phyloP scores from a whole-genome alignment of 495 filamentous ascomycete species.

The Hypoxylon subgilvum region DNA sequence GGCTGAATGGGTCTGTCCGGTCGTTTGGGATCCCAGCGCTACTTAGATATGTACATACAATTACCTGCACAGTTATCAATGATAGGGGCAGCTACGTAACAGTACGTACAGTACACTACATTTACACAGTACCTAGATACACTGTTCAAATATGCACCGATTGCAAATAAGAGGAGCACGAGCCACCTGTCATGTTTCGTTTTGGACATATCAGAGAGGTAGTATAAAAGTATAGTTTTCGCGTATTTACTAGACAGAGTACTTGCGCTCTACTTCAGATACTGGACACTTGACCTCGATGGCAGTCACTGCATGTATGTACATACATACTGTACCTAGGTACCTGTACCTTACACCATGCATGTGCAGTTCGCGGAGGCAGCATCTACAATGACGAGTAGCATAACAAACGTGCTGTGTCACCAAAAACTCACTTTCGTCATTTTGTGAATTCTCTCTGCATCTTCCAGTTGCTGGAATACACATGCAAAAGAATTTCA shows the following conservation, averaged over 20 bases:
- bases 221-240: too few relatives aligned
- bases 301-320: background rate
- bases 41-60: background rate
- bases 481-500: slow-evolving; percentile 8
- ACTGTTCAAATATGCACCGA: slow-evolving; percentile 1
- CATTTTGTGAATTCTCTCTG: background rate
- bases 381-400: slow-evolving; percentile 27
- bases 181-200: slow-evolving; percentile 5
- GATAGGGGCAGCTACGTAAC: background rate
- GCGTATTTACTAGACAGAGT: too few relatives aligned
- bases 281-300: too few relatives aligned
- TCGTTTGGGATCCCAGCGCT: slow-evolving; percentile 26
- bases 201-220: too few relatives aligned
- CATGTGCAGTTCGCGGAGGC: background rate
- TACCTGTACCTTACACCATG: background rate
- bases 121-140: background rate
- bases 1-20: slow-evolving; percentile 10
- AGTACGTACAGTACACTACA: background rate
- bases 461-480: background rate
- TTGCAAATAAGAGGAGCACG: slow-evolving; percentile 8
- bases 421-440: slow-evolving; percentile 18
- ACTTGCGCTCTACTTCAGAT: too few relatives aligned
- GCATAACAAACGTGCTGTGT: slow-evolving; percentile 35
- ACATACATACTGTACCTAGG: background rate
- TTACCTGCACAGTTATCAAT: slow-evolving; percentile 1